phyloP scores from a whole-genome alignment of 495 filamentous ascomycete species.

The Chaetomium cochliodes region DNA sequence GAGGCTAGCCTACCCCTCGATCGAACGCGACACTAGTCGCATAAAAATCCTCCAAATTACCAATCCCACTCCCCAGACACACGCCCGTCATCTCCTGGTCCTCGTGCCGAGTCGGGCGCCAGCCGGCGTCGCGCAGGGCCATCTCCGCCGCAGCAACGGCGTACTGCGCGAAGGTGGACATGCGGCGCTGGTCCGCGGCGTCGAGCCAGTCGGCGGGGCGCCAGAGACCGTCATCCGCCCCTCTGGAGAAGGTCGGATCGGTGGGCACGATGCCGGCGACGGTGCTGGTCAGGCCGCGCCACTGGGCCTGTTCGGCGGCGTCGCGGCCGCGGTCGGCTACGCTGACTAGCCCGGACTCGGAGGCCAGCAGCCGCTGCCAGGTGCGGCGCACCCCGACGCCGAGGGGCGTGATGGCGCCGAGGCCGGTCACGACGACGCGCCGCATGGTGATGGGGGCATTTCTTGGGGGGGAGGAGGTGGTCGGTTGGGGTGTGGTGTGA shows the following conservation, averaged over 20 bases:
- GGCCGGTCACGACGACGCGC: constrained; percentile 90
- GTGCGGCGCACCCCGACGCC: constrained; percentile 75
- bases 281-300: constrained; percentile 71
- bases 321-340: constrained; percentile 54
- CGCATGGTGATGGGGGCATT: constrained; percentile 62
- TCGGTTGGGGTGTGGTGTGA: not conserved
- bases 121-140: constrained; percentile 79
- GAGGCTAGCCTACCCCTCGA: constrained; percentile 58
- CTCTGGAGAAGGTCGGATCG: not conserved
- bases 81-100: constrained; percentile 78
- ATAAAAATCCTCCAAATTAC: constrained; percentile 87
- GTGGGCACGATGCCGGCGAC: constrained; percentile 79
- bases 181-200: constrained; percentile 69
- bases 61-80: constrained; percentile 94
- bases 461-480: not conserved
- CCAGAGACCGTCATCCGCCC: constrained; percentile 52
- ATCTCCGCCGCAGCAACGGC: constrained; percentile 84
- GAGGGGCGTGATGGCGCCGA: constrained; percentile 89
- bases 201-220: constrained; percentile 73
- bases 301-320: constrained; percentile 40
- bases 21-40: constrained; percentile 74
- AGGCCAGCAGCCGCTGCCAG: constrained; percentile 78
- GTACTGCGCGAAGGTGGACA: constrained; percentile 92
- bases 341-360: constrained; percentile 76
- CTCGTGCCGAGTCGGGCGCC: constrained; percentile 61